Conservation (phyloP, 306 rosid species). For the Cicer arietinum region DNA sequence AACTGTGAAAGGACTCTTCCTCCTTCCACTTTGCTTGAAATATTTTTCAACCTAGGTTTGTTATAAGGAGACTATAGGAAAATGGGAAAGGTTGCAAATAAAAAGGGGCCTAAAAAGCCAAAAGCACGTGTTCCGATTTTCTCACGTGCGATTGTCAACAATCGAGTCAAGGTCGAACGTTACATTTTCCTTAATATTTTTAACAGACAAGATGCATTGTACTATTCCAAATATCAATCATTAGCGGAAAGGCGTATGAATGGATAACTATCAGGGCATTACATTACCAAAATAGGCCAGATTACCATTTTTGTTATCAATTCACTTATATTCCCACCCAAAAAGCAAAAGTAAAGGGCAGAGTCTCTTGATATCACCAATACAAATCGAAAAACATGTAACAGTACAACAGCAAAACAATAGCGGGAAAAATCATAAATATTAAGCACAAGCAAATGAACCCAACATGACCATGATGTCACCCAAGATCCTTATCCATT, state of each 20-base stretch:
- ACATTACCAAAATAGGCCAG: conserved; percentile 28
- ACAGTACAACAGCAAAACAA: not conserved
- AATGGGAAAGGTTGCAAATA: not conserved
- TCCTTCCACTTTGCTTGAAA: not conserved
- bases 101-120: not conserved
- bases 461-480: not conserved
- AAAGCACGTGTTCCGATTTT: conserved; percentile 31
- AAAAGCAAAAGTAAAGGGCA: not conserved
- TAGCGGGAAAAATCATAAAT: conserved; percentile 12
- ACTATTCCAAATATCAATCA: not conserved
- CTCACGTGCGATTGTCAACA: conserved; percentile 9
- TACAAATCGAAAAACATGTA: not conserved
- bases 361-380: conserved; percentile 8
- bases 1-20: conserved; percentile 7
- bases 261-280: not conserved
- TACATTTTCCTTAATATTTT: not conserved
- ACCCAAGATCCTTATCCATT: conserved; percentile 7
- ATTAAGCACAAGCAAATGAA: conserved; percentile 18
- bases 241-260: conserved; percentile 7
- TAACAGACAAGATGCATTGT: conserved; percentile 23
- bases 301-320: conserved; percentile 18
- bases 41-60: conserved; percentile 11
- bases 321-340: not conserved
- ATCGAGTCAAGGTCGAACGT: not conserved
- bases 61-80: not conserved